Base-by-base conservation (phyloP, 306 rosid genomes). In the Medicago lupulina region DNA sequence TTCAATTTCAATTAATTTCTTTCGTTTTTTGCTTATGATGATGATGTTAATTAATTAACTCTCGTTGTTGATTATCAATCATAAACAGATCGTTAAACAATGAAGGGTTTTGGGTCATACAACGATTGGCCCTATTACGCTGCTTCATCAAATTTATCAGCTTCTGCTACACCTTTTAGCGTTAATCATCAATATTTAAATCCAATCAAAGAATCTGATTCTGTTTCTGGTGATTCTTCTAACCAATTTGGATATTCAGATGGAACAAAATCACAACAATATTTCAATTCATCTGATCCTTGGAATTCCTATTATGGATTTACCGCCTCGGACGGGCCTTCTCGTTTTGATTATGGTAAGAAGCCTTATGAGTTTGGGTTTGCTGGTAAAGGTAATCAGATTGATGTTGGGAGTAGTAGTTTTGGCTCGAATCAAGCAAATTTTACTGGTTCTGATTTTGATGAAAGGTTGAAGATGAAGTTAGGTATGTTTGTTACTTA, bases 91-190 rank as follows among this genome's bases (percentile, higher is more conserved):
- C 53, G 44, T 49, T 80, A 36, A 70, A 61, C 74, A 67, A 90
- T 87, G 92, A 79, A 83, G 84, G 93, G 91, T 74, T 86, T 82
- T 72, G 88, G 86, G 16, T 66, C 82, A 21, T 76, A 81, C 79
- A 85, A 81, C 21, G 76, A 82, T 77, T 88, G 93, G 85, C 70
- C 85, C 1, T 80, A 83, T 72, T 70, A 71, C 18, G 64, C 89
- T 14, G 41, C 86, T 0, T 71, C 83, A 34, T 92, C 99, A 17
- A 95, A 81, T 78, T 81, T 95, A 55, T 95, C 97, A 39, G 87
- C 97, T 75, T 86, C 84, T 43, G 97, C 99, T 0, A 89, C 87
- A 0, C 97, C 99, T 7, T 95, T 95, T 31, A 90, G 92, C 13
- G 87, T 92, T 2, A 88, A 85, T 74, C 90, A 88, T 15, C 50